phyloP scores from a whole-genome alignment of 1,284 basidiomycete genomes.

The Ustilago sp. region DNA sequence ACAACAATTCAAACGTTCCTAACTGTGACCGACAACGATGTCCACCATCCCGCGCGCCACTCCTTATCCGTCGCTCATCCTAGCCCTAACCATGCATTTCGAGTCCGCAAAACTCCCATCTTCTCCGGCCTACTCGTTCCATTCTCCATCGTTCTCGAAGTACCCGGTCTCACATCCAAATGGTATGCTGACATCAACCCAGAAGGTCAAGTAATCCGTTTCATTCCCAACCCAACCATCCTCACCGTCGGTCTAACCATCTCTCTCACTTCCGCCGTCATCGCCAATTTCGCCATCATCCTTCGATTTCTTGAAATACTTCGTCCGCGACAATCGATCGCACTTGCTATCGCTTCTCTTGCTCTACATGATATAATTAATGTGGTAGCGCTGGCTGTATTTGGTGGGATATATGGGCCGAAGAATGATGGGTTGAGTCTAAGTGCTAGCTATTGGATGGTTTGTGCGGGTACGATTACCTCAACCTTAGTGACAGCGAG shows the following conservation, averaged over 20 bases:
- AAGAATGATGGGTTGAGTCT: conserved; percentile 74
- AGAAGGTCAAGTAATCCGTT: conserved; percentile 41
- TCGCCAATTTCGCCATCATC: conserved; percentile 80
- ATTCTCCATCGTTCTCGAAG: conserved; percentile 80
- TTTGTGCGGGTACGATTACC: conserved; percentile 79
- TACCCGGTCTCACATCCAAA: conserved; percentile 52
- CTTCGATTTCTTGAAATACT: conserved; percentile 76
- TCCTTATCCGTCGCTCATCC: not conserved
- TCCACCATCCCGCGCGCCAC: not conserved
- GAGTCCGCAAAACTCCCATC: conserved; percentile 59
- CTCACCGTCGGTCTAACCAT: conserved; percentile 75
- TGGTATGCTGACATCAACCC: conserved; percentile 57
- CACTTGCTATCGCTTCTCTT: conserved; percentile 76
- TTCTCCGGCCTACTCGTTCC: conserved; percentile 78
- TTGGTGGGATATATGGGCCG: conserved; percentile 76
- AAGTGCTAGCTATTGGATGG: conserved; percentile 79
- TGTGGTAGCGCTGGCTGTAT: conserved; percentile 75
- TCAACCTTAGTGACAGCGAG: conserved; percentile 79
- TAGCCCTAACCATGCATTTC: conserved; percentile 12
- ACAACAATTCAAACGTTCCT: conserved; percentile 40
- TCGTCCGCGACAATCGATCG: conserved; percentile 72
- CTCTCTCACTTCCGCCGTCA: conserved; percentile 77
- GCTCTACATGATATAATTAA: conserved; percentile 77
- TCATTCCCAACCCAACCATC: conserved; percentile 71
- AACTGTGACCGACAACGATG: conserved; percentile 16